Evolutionary conservation across 1,284 basidiomycete genomes (phyloP).

Genomic region (Takashimella tepidaria): DNA sequence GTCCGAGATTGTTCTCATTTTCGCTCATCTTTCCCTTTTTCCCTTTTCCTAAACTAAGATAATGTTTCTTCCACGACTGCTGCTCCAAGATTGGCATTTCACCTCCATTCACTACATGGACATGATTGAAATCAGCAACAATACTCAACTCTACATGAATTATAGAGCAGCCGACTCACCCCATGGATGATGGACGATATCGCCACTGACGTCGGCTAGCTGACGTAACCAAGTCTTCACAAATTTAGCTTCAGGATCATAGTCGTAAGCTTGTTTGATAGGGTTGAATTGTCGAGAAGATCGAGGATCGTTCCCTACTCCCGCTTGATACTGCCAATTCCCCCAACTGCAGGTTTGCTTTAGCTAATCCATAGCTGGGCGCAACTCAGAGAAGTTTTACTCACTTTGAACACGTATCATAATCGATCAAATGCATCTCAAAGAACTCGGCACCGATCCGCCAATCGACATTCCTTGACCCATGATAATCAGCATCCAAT

Average conservation of each 20-base stretch:
- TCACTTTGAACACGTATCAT: conserved; percentile 47
- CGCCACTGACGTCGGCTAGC: conserved; percentile 42
- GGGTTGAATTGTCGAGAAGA: conserved; percentile 55
- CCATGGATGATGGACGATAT: conserved; percentile 39
- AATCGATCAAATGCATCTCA: conserved; percentile 51
- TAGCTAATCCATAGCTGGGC: not conserved
- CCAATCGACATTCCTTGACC: conserved; percentile 51
- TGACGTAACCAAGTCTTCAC: conserved; percentile 53
- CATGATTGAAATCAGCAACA: not conserved
- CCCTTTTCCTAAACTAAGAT: conserved; percentile 12
- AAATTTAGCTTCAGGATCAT: conserved; percentile 52
- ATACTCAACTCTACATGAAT: not conserved
- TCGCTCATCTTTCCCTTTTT: not conserved
- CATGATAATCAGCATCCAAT: not conserved
- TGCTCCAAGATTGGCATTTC: conserved; percentile 28
- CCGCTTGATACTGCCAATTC: conserved; percentile 51
- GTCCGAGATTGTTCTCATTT: not conserved
- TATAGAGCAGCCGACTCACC: conserved; percentile 22
- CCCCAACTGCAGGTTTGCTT: conserved; percentile 37
- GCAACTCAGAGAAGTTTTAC: conserved; percentile 2
- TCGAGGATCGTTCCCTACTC: conserved; percentile 56
- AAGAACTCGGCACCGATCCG: conserved; percentile 56
- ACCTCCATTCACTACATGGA: conserved; percentile 11
- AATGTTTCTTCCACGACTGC: conserved; percentile 35
- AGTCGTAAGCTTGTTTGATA: conserved; percentile 56